Conservation (phyloP, 768 basidiomycete species). For the Tricholoma hemisulphureum region DNA sequence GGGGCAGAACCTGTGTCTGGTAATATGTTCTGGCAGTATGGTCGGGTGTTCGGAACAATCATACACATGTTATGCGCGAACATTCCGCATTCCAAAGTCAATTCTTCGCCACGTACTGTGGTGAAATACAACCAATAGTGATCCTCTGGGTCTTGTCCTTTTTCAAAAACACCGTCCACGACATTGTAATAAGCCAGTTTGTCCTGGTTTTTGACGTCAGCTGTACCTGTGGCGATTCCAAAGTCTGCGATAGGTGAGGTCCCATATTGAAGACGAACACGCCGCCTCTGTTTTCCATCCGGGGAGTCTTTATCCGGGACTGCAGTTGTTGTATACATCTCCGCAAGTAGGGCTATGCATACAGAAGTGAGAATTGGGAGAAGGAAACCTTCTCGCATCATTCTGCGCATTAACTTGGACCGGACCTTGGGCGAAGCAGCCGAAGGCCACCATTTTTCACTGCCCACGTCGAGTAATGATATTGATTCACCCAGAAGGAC, state of each 20-base stretch:
- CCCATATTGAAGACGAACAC: slow-evolving; percentile 36
- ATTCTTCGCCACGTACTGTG: slow-evolving; percentile 39
- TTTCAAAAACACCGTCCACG: slow-evolving; percentile 19
- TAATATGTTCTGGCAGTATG: too few species aligned
- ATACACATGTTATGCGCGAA: slow-evolving; percentile 39
- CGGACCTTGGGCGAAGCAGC: slow-evolving; percentile 21
- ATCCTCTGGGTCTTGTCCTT: slow-evolving; percentile 42
- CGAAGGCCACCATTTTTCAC: slow-evolving; percentile 28
- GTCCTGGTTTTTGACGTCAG: slow-evolving; percentile 33
- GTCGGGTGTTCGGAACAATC: too few species aligned
- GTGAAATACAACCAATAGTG: slow-evolving; percentile 54
- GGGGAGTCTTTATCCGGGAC: slow-evolving; percentile 12
- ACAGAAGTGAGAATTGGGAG: slow-evolving; percentile 28
- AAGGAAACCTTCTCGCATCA: slow-evolving; percentile 28
- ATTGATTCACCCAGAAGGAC: slow-evolving; percentile 29
- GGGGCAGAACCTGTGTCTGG: slow-evolving; percentile 19
- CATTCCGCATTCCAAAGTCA: slow-evolving; percentile 42
- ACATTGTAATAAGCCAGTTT: slow-evolving; percentile 34
- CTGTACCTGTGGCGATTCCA: slow-evolving; percentile 39
- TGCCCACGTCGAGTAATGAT: neutral
- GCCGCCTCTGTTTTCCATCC: slow-evolving; percentile 8
- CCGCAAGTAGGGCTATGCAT: slow-evolving; percentile 29
- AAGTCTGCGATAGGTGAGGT: slow-evolving; percentile 45
- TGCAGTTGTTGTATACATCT: slow-evolving; percentile 34
- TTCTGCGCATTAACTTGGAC: slow-evolving; percentile 25